These are phyloP conservation scores for Exophiala dermatitidis DNA, from an alignment of 2,329 filamentous ascomycete genomes.

Conservation along the genomic window DNA sequence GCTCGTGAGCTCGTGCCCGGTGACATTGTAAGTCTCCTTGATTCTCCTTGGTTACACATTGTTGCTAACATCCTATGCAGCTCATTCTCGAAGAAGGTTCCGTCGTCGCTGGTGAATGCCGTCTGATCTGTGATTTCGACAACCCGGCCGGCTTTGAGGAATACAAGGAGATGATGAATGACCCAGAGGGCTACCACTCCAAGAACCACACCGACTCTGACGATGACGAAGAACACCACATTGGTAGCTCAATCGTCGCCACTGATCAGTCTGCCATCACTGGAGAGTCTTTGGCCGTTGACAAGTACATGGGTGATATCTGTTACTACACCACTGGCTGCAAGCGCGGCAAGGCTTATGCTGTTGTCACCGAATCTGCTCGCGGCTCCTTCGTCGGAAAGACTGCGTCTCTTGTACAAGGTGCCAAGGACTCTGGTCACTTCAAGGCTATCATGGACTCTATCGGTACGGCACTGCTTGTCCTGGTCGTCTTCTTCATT, in stretches of 20 bases:
- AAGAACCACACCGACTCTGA: conserved; percentile 53
- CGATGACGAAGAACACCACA: conserved; percentile 54
- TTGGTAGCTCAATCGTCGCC: conserved; percentile 61
- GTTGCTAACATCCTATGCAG: conserved; percentile 34
- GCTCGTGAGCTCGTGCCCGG: conserved; percentile 68
- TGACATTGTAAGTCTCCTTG: conserved; percentile 56
- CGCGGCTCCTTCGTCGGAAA: conserved; percentile 69
- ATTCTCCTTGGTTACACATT: neutral
- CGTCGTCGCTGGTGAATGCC: conserved; percentile 62
- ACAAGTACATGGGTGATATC: conserved; percentile 69
- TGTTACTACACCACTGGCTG: conserved; percentile 75
- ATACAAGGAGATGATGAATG: conserved; percentile 57
- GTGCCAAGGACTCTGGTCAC: conserved; percentile 67
- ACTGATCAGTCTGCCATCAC: conserved; percentile 75
- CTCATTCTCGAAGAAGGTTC: conserved; percentile 65
- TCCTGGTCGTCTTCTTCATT: conserved; percentile 72
- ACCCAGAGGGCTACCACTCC: conserved; percentile 54
- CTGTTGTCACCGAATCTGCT: conserved; percentile 59
- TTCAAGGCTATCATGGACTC: conserved; percentile 81
- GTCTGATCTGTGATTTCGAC: conserved; percentile 66
- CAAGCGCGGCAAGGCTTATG: conserved; percentile 72
- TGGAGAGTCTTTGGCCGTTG: conserved; percentile 70
- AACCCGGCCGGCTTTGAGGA: conserved; percentile 59
- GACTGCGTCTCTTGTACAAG: conserved; percentile 66
- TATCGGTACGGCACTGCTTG: conserved; percentile 65